These are phyloP conservation scores for Flagelloscypha sp. DNA, from an alignment of 768 basidiomycete genomes.

Conservation along the genomic window DNA sequence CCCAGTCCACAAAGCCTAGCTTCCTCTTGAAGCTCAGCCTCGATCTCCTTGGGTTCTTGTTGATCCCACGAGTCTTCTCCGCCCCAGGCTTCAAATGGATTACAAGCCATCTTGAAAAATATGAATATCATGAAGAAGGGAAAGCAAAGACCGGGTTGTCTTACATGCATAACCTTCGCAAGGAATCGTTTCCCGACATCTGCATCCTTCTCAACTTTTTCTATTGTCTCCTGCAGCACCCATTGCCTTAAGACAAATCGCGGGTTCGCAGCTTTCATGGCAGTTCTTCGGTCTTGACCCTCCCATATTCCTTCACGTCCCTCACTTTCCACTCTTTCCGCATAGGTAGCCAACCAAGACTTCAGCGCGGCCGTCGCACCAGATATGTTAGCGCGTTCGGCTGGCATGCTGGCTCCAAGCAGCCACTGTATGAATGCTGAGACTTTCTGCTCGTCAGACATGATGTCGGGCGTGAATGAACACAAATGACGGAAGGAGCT, in stretches of 20 bases:
- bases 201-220: constrained; percentile 58
- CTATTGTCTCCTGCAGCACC: constrained; percentile 91
- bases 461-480: constrained; percentile 44
- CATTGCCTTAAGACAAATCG: constrained; percentile 92
- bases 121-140: constrained; percentile 1
- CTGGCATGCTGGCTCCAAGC: constrained; percentile 37
- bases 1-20: constrained; percentile 73
- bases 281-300: constrained; percentile 34
- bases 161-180: constrained; percentile 74
- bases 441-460: constrained; percentile 11
- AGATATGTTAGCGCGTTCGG: constrained; percentile 38
- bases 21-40: constrained; percentile 59
- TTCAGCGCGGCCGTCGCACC: constrained; percentile 36
- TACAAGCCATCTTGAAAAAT: constrained; percentile 69
- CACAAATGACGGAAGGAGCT: constrained; percentile 70
- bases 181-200: constrained; percentile 58
- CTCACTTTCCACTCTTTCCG: constrained; percentile 48
- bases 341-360: constrained; percentile 62
- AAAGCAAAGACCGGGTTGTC: constrained; percentile 17
- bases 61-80: constrained; percentile 65
- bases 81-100: constrained; percentile 85
- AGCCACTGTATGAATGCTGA: constrained; percentile 33
- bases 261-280: constrained; percentile 64
- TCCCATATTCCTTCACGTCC: constrained; percentile 40
- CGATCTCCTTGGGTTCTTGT: constrained; percentile 35